Percentiles rank a stretch among this genome's conserved stretches.
Conservation (phyloP, 768 basidiomycete species). For the Pleurotus salmoneostramineus region DNA sequence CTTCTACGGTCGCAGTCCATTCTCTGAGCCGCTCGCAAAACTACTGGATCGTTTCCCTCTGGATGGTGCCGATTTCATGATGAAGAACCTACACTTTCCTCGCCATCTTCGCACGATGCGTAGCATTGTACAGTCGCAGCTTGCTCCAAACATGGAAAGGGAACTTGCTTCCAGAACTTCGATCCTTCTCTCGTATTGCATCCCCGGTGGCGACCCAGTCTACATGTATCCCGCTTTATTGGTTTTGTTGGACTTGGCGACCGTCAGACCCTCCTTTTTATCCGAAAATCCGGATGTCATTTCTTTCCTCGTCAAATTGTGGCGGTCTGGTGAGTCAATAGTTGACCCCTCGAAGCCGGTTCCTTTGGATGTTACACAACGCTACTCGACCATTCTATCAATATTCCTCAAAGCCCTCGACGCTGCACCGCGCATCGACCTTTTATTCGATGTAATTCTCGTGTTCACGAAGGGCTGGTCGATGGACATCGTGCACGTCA, state of each 20-base stretch:
- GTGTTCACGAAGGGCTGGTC: slow-evolving; percentile 77
- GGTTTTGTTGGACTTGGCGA: slow-evolving; percentile 72
- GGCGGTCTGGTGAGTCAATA: slow-evolving; percentile 53
- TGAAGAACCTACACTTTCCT: slow-evolving; percentile 72
- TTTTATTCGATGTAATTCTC: slow-evolving; percentile 84
- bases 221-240: slow-evolving; percentile 68
- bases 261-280: slow-evolving; percentile 68
- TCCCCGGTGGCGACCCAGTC: slow-evolving; percentile 44
- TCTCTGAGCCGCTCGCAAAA: slow-evolving; percentile 87
- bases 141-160: slow-evolving; percentile 72
- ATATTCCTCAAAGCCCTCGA: slow-evolving; percentile 76
- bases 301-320: slow-evolving; percentile 68
- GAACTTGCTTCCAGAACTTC: slow-evolving; percentile 63
- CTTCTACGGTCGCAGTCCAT: slow-evolving; percentile 85
- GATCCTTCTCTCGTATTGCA: slow-evolving; percentile 44
- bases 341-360: slow-evolving; percentile 36
- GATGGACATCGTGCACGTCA: slow-evolving; percentile 74
- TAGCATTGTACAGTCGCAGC: slow-evolving; percentile 73
- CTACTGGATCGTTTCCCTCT: slow-evolving; percentile 88
- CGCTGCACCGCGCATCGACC: slow-evolving; percentile 73
- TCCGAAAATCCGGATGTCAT: slow-evolving; percentile 61
- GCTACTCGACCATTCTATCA: slow-evolving; percentile 63
- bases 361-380: slow-evolving; percentile 46
- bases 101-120: slow-evolving; percentile 80
- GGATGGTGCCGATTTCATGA: slow-evolving; percentile 83